Evolutionary conservation across 2,329 filamentous ascomycete genomes (phyloP).

Genomic region (Torrubiella hemipterigena): DNA sequence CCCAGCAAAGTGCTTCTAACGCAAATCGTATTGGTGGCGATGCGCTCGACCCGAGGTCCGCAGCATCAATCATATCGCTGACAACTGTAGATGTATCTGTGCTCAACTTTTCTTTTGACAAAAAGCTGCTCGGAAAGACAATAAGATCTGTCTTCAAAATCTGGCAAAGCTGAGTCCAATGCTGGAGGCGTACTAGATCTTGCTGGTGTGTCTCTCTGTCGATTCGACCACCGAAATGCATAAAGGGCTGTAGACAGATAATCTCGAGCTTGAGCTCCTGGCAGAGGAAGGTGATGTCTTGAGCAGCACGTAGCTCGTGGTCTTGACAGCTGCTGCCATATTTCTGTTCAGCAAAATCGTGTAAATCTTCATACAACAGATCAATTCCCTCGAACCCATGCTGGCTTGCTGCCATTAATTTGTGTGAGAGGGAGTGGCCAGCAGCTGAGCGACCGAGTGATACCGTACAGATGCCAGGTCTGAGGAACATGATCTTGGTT

Average conservation of each 20-base stretch:
- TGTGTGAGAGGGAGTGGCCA: slow-evolving; percentile 54
- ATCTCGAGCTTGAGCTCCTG: slow-evolving; percentile 41
- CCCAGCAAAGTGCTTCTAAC: slow-evolving; percentile 62
- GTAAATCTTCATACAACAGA: slow-evolving; percentile 66
- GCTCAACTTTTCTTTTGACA: slow-evolving; percentile 33
- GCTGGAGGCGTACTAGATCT: slow-evolving; percentile 48
- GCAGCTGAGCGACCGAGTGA: slow-evolving; percentile 60
- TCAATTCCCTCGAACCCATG: slow-evolving; percentile 61
- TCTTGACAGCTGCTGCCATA: slow-evolving; percentile 23
- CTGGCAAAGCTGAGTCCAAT: slow-evolving; percentile 58
- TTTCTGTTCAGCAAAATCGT: slow-evolving; percentile 40
- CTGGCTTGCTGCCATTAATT: slow-evolving; percentile 54
- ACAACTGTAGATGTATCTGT: slow-evolving; percentile 44
- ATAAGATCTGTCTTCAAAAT: slow-evolving; percentile 59
- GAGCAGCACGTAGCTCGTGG: slow-evolving; percentile 45
- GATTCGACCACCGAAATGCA: slow-evolving; percentile 62
- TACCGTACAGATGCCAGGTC: slow-evolving; percentile 62
- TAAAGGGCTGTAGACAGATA: slow-evolving; percentile 64
- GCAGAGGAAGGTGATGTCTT: slow-evolving; percentile 44
- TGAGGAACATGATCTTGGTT: slow-evolving; percentile 14
- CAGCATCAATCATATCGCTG: slow-evolving; percentile 47
- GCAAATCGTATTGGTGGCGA: slow-evolving; percentile 50
- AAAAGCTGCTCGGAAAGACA: slow-evolving; percentile 61
- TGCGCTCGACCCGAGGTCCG: slow-evolving; percentile 49
- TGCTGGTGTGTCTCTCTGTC: slow-evolving; percentile 46